A percentile compares a stretch with the other conserved stretches of the same genome.
phyloP scores from a whole-genome alignment of 2,329 filamentous ascomycete genomes.

The Sarocladium oryzae region DNA sequence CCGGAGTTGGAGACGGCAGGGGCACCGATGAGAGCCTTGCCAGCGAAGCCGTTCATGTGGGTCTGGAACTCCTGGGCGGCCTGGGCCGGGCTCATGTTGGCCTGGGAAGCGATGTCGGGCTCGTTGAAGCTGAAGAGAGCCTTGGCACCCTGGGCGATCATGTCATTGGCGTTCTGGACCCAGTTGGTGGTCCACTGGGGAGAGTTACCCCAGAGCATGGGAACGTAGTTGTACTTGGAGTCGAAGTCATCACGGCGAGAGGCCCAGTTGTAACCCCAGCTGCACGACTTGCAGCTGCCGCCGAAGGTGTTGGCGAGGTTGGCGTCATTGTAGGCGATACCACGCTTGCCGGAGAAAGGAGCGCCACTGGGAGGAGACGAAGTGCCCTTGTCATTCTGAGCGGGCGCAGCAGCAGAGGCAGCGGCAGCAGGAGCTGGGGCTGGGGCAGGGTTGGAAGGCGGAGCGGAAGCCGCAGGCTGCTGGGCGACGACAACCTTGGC shows the following conservation, averaged over 20 bases:
- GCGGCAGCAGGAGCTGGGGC: constrained; percentile 11
- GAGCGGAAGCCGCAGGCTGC: constrained; percentile 13
- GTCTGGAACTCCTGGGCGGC: constrained; percentile 42
- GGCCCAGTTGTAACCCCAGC: constrained; percentile 67
- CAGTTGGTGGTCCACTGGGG: constrained; percentile 41
- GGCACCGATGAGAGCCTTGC: constrained; percentile 47
- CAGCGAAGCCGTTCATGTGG: constrained; percentile 49
- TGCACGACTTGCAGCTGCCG: constrained; percentile 31
- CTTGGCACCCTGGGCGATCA: constrained; percentile 47
- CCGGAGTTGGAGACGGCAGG: constrained; percentile 58
- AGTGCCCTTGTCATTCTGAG: too few relatives aligned
- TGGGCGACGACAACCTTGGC: constrained; percentile 8
- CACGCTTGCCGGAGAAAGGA: constrained; percentile 47
- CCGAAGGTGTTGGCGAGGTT: constrained; percentile 45
- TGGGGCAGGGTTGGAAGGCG: constrained; percentile 1
- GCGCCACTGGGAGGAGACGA: constrained; percentile 3
- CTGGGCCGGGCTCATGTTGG: constrained; percentile 45
- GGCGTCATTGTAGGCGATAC: constrained; percentile 60
- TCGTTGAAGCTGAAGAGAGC: constrained; percentile 66
- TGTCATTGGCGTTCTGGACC: constrained; percentile 40
- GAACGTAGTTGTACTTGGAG: constrained; percentile 39
- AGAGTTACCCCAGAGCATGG: constrained; percentile 57
- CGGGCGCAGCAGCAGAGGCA: constrained; percentile 2
- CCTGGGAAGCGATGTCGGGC: constrained; percentile 55
- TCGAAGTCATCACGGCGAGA: constrained; percentile 35